A percentile compares a stretch with the other conserved stretches of the same genome.
Evolutionary conservation across 345 rosid species (phyloP).

Genomic region (Iberis pinnata): DNA sequence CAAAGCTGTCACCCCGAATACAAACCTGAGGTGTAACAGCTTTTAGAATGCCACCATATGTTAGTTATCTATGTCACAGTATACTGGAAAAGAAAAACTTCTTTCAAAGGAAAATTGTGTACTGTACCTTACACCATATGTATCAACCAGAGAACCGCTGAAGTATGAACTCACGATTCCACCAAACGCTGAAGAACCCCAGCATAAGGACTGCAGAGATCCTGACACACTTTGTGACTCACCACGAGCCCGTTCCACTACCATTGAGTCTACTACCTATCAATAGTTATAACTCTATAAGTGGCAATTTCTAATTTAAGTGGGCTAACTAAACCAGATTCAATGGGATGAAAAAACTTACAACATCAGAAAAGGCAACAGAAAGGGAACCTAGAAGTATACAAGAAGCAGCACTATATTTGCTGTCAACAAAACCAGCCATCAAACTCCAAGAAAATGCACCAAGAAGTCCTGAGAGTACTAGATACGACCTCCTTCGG

Average conservation of each 20-base stretch:
- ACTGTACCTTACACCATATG: conserved; percentile 79
- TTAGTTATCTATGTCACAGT: conserved; percentile 17
- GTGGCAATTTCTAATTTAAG: too few species aligned
- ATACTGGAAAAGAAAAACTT: background rate
- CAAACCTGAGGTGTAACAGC: conserved; percentile 60
- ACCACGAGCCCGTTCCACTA: conserved; percentile 96
- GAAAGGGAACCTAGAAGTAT: conserved; percentile 90
- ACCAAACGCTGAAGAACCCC: conserved; percentile 99
- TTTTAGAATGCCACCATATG: conserved; percentile 25
- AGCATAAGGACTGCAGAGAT: conserved; percentile 86
- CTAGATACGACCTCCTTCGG: conserved; percentile 91
- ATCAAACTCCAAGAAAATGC: conserved; percentile 94
- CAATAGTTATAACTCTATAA: background rate
- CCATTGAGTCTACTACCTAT: conserved; percentile 99
- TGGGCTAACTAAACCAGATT: background rate
- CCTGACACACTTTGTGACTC: conserved; percentile 93
- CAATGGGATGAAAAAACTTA: conserved; percentile 31
- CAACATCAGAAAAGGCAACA: conserved; percentile 96
- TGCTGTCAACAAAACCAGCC: conserved; percentile 84
- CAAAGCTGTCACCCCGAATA: conserved; percentile 87
- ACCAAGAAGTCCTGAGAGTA: conserved; percentile 93
- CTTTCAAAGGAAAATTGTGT: conserved; percentile 1
- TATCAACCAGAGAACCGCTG: conserved; percentile 84
- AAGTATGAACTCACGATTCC: conserved; percentile 94
- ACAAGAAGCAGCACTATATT: conserved; percentile 74